Evolutionary conservation across 768 basidiomycete species (phyloP).

Genomic region (Mycena venus): DNA sequence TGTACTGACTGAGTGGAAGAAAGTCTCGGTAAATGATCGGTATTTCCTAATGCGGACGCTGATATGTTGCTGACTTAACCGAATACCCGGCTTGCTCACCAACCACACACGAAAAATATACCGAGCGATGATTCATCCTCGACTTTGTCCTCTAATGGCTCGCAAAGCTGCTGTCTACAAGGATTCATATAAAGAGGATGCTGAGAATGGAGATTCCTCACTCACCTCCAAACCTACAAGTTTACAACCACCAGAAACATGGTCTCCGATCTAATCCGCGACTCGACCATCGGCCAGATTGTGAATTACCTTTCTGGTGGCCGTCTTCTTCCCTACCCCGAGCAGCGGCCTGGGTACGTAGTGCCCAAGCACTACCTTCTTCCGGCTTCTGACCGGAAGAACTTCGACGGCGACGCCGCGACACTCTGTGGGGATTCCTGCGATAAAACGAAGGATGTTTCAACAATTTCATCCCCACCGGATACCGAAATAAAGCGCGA

Average conservation of each 20-base stretch:
- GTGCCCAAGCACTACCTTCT: conserved; percentile 23
- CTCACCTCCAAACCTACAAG: not conserved
- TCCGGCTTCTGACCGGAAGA: conserved; percentile 3
- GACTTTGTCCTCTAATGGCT: not conserved
- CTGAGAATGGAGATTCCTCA: not conserved
- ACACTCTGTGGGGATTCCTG: conserved; percentile 12
- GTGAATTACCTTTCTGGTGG: conserved; percentile 42
- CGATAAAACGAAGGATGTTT: conserved; percentile 11
- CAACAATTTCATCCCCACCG: conserved; percentile 8
- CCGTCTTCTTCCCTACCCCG: conserved; percentile 35
- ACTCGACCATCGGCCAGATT: conserved; percentile 45
- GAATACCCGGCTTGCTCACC: not conserved
- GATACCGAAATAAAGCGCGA: conserved; percentile 19
- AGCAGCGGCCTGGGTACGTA: conserved; percentile 32
- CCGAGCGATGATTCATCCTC: not conserved
- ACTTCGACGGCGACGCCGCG: conserved; percentile 29
- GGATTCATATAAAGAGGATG: not conserved
- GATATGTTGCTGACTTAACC: not conserved
- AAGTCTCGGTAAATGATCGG: not conserved
- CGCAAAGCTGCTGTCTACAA: not conserved
- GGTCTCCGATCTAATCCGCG: conserved; percentile 38
- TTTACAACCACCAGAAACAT: not conserved
- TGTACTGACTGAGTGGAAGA: not conserved
- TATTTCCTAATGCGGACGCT: not conserved
- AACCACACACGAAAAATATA: not conserved